A percentile compares a stretch with the other conserved stretches of the same genome.
These are phyloP conservation scores for Pistacia atlantica DNA, from an alignment of 345 rosid genomes.

Conservation along the genomic window DNA sequence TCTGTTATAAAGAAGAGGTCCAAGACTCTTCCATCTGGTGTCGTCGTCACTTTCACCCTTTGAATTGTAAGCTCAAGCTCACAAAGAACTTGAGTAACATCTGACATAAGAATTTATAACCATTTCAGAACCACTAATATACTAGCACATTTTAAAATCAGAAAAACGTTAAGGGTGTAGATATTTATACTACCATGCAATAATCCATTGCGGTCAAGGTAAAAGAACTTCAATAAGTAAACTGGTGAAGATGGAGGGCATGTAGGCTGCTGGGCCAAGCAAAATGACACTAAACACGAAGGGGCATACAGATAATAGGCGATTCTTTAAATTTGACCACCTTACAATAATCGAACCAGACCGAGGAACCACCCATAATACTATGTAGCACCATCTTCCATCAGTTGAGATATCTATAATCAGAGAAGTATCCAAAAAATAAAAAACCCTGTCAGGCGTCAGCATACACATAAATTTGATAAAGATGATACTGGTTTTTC, in stretches of 20 bases:
- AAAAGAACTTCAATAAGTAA: slow-evolving; percentile 73
- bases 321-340: slow-evolving; percentile 76
- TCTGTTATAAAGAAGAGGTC: slow-evolving; percentile 88
- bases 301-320: slow-evolving; percentile 71
- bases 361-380: slow-evolving; percentile 75
- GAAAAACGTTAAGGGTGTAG: neutral
- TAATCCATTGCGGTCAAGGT: slow-evolving; percentile 63
- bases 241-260: slow-evolving; percentile 45
- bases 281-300: slow-evolving; percentile 48
- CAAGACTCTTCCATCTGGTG: slow-evolving; percentile 77
- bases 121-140: slow-evolving; percentile 15
- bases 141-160: neutral
- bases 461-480: neutral
- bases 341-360: slow-evolving; percentile 43
- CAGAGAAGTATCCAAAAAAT: neutral
- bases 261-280: slow-evolving; percentile 40
- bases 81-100: slow-evolving; percentile 75
- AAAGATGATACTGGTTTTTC: neutral
- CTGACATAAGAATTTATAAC: slow-evolving; percentile 36
- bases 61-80: slow-evolving; percentile 88
- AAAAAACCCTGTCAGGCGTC: neutral
- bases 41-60: slow-evolving; percentile 83
- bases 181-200: slow-evolving; percentile 58
- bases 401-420: slow-evolving; percentile 81
- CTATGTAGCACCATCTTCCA: slow-evolving; percentile 83